phyloP scores from a whole-genome alignment of 352 stramenopile species.

The Globisporangium barbulae region DNA sequence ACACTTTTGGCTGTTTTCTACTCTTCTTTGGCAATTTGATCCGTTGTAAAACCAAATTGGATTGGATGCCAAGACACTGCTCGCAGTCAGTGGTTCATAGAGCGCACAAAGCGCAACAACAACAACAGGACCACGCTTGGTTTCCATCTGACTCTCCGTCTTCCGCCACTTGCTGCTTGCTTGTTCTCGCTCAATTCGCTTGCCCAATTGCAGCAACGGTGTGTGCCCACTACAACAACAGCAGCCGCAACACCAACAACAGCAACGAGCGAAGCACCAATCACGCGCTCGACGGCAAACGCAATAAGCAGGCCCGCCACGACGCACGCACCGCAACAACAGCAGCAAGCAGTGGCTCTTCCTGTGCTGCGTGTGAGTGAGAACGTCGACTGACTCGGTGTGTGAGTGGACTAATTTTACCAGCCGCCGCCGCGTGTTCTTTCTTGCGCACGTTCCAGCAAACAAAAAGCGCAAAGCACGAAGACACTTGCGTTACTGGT shows the following conservation, averaged over 20 bases:
- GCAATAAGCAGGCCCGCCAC: background rate
- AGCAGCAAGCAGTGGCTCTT: slow-evolving; percentile 4
- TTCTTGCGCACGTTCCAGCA: background rate
- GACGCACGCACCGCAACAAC: background rate
- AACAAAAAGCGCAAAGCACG: background rate
- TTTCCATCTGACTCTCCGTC: background rate
- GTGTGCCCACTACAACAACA: slow-evolving; percentile 7
- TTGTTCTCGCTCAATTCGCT: slow-evolving; percentile 5
- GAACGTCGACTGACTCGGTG: background rate
- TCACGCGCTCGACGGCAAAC: background rate
- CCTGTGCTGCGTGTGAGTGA: background rate
- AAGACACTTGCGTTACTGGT: background rate
- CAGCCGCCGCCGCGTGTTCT: background rate
- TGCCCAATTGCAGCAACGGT: background rate
- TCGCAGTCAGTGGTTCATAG: background rate
- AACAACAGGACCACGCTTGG: background rate
- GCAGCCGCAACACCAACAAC: background rate
- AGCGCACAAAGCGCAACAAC: background rate
- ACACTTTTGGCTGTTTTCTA: background rate
- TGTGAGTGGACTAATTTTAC: slow-evolving; percentile 7
- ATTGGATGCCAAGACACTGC: background rate
- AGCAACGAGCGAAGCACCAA: slow-evolving; percentile 2
- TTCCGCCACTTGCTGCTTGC: slow-evolving; percentile 1
- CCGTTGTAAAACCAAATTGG: too few species aligned
- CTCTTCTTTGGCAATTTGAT: too few species aligned